Conservation (phyloP, 371 early-diverging fungal species). For the Circinella umbellata region DNA sequence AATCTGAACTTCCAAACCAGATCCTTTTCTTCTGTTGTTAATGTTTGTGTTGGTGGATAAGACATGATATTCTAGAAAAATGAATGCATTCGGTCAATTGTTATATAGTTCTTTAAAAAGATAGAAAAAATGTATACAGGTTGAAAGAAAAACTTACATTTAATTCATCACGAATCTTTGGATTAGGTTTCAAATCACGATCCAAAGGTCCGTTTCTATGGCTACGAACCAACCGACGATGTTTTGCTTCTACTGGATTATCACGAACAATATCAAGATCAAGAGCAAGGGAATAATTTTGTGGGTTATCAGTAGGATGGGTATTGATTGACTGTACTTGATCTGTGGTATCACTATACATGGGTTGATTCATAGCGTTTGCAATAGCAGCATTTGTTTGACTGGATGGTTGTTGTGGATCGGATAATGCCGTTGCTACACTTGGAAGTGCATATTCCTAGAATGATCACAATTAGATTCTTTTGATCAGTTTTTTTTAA, state of each 20-base stretch:
- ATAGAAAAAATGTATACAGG: not conserved
- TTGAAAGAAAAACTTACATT: conserved; percentile 58
- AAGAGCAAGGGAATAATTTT: conserved; percentile 46
- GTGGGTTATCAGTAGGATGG: conserved; percentile 25
- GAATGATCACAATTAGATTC: not conserved
- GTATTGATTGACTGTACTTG: conserved; percentile 5
- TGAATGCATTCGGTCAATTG: no score
- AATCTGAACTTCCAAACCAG: conserved; percentile 96
- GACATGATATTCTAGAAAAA: conserved; percentile 75
- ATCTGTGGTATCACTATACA: conserved; percentile 18
- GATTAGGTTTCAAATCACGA: conserved; percentile 93
- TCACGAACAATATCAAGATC: conserved; percentile 81
- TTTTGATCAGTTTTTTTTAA: not conserved
- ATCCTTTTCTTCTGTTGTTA: conserved; percentile 90
- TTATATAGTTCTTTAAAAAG: no score
- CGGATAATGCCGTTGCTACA: conserved; percentile 21
- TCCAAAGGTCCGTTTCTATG: conserved; percentile 92
- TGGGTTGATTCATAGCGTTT: conserved; percentile 40
- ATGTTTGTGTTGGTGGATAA: conserved; percentile 86
- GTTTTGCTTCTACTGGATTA: conserved; percentile 96
- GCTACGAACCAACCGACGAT: conserved; percentile 88
- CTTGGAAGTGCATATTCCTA: conserved; percentile 42
- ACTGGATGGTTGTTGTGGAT: conserved; percentile 6
- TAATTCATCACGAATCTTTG: conserved; percentile 91
- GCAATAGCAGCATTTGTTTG: conserved; percentile 31